Base-by-base conservation (phyloP, 768 basidiomycete genomes). In the Amyloporia xantha region DNA sequence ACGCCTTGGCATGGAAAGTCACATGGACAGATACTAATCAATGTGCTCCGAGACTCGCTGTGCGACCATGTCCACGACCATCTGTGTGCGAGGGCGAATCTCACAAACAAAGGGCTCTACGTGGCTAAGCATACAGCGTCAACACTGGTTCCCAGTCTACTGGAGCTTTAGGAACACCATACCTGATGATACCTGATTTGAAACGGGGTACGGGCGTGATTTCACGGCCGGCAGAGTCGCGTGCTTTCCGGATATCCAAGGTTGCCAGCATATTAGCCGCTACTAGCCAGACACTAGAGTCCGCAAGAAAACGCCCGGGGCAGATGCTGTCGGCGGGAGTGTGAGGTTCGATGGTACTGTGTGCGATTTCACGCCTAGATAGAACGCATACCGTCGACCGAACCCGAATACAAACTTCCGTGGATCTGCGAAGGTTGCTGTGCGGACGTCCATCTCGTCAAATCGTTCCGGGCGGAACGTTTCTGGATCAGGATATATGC, bases 341-440 rank as follows among this genome's bases (percentile, higher is more conserved):
- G 19, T 6, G 7, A 21, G 20, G 20, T 9, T 21, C 10, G 17
- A 23, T 27, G 11, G 5, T 10, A 17, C 12, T 23, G 5, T 20
- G 19, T 20, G 7, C 25, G 19, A 47, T 53, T 42, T 4, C 41
- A 24, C 11, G 37, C 23, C 4, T 7, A n/a, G n/a, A n/a, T n/a
- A n/a, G n/a, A n/a, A n/a, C n/a, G n/a, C n/a, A 24, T 11, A 59
- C 59, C 59, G 66, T 49, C 78, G 68, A 25, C 79, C 79, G 61
- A 82, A 82, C 7, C 79, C 79, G 54, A 80, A 82, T n/a, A 77
- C 67, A 27, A 76, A 57, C 24, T 71, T 69, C 28, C 70, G 65
- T 28, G 78, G 76, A 59, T 79, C 72, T 17, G 27, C 33, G 10
- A 26, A 27, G 11, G 53, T 53, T 15, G 52, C 49, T 20, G 67